These are phyloP conservation scores for Zygosaccharomyces siamensis DNA, from an alignment of 805 yeast genomes.

Conservation along the genomic window DNA sequence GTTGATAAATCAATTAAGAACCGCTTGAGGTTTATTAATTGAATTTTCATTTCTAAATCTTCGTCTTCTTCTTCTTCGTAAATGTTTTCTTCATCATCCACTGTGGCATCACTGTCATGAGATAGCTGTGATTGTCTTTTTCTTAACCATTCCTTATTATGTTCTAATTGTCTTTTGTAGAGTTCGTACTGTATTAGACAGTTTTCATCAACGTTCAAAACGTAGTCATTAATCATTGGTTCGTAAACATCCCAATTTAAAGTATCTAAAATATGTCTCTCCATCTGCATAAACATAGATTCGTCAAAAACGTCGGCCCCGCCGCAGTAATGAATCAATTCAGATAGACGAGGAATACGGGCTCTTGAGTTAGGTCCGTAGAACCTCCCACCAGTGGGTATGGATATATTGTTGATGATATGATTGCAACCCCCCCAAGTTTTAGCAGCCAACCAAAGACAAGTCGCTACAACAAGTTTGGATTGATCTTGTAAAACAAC, in stretches of 20 bases:
- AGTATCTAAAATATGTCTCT: slow-evolving; percentile 63
- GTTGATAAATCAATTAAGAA: slow-evolving; percentile 46
- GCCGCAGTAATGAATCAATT: slow-evolving; percentile 68
- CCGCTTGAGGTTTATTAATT: slow-evolving; percentile 45
- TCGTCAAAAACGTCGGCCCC: slow-evolving; percentile 54
- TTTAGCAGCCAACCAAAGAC: slow-evolving; percentile 90
- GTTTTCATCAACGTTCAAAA: slow-evolving; percentile 40
- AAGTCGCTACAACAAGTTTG: slow-evolving; percentile 85
- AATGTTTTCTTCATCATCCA: slow-evolving; percentile 18
- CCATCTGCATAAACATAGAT: slow-evolving; percentile 68
- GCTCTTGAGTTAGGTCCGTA: slow-evolving; percentile 69
- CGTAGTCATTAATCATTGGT: slow-evolving; percentile 52
- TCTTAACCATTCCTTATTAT: slow-evolving; percentile 21
- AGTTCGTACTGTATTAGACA: slow-evolving; percentile 39
- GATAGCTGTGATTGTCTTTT: slow-evolving; percentile 24
- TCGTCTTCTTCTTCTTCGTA: slow-evolving; percentile 28
- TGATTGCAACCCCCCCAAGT: slow-evolving; percentile 72
- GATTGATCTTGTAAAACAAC: slow-evolving; percentile 81
- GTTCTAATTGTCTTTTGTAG: slow-evolving; percentile 31
- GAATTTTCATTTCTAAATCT: slow-evolving; percentile 31
- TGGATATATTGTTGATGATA: slow-evolving; percentile 46
- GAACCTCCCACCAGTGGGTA: slow-evolving; percentile 56
- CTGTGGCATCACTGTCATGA: slow-evolving; percentile 28
- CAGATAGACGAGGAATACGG: slow-evolving; percentile 67
- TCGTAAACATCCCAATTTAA: slow-evolving; percentile 69